These are phyloP conservation scores for Naegleria gruberi DNA, from an alignment of 208 protist species.

Conservation along the genomic window DNA sequence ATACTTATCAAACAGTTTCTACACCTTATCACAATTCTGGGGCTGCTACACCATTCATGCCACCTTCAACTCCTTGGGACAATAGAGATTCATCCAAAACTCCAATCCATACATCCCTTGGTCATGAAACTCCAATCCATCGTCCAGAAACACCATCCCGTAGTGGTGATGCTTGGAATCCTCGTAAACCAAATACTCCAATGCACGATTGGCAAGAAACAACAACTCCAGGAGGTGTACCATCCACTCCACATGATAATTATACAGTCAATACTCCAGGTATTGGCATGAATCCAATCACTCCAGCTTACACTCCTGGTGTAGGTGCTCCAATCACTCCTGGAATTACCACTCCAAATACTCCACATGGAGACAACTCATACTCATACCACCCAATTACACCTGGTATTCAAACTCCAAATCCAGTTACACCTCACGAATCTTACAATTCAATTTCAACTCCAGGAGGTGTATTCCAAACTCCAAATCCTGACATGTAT, in stretches of 20 bases:
- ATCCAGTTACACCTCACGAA: background rate
- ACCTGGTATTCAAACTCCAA: background rate
- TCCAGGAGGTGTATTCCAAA: background rate
- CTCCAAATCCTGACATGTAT: background rate
- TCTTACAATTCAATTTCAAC: background rate
- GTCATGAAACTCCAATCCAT: background rate
- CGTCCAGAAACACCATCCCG: background rate
- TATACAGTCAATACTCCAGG: background rate
- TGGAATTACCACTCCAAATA: background rate
- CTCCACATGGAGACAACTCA: background rate
- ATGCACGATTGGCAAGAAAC: background rate
- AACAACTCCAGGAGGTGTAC: background rate
- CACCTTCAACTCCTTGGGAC: background rate
- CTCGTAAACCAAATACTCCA: background rate
- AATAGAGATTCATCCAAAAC: background rate
- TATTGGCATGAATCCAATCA: background rate
- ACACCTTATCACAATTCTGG: background rate
- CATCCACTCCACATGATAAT: background rate
- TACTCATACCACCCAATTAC: background rate
- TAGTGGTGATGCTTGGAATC: constrained; percentile 2
- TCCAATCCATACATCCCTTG: background rate
- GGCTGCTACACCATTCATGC: background rate
- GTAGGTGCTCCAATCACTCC: background rate
- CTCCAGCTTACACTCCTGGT: background rate
- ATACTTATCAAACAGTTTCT: background rate